phyloP scores from a whole-genome alignment of 805 yeast genomes.

The Candida fluviatilis region DNA sequence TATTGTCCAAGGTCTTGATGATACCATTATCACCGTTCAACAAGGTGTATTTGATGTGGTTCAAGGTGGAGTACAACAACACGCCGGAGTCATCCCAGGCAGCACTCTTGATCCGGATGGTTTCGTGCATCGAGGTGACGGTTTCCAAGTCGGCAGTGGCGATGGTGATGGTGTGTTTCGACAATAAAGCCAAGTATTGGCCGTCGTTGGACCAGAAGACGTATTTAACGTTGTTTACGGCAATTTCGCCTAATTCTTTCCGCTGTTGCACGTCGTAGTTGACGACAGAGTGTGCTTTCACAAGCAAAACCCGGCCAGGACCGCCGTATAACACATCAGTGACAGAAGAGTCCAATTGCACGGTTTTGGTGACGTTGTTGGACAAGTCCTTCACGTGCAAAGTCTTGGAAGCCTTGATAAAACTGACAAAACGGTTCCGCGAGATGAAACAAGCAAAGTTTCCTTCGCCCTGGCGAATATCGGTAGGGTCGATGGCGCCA shows the following conservation, averaged over 20 bases:
- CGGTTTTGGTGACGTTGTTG: slow-evolving; percentile 76
- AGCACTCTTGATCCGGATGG: slow-evolving; percentile 93
- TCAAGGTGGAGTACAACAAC: slow-evolving; percentile 86
- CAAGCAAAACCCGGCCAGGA: slow-evolving; percentile 76
- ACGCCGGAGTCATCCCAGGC: slow-evolving; percentile 97
- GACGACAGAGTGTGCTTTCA: slow-evolving; percentile 69
- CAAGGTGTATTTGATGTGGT: slow-evolving; percentile 90
- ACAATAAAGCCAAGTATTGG: slow-evolving; percentile 77
- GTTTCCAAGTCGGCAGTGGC: slow-evolving; percentile 75
- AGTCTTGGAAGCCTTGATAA: slow-evolving; percentile 56
- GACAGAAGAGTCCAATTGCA: slow-evolving; percentile 64
- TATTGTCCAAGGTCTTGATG: slow-evolving; percentile 84
- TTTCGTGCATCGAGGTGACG: slow-evolving; percentile 86
- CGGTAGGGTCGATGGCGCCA: slow-evolving; percentile 93
- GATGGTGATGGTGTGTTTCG: slow-evolving; percentile 89
- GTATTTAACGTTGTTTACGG: slow-evolving; percentile 78
- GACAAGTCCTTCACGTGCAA: slow-evolving; percentile 80
- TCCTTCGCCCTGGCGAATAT: slow-evolving; percentile 74
- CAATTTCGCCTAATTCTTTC: slow-evolving; percentile 64
- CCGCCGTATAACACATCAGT: slow-evolving; percentile 73
- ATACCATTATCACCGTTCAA: slow-evolving; percentile 95
- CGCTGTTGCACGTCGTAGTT: slow-evolving; percentile 92
- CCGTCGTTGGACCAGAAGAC: slow-evolving; percentile 88
- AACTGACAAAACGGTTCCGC: slow-evolving; percentile 89
- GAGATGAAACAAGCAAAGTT: slow-evolving; percentile 87